Evolutionary conservation across 257 asterid genomes (phyloP).

Genomic region (Eustoma russellianum): DNA sequence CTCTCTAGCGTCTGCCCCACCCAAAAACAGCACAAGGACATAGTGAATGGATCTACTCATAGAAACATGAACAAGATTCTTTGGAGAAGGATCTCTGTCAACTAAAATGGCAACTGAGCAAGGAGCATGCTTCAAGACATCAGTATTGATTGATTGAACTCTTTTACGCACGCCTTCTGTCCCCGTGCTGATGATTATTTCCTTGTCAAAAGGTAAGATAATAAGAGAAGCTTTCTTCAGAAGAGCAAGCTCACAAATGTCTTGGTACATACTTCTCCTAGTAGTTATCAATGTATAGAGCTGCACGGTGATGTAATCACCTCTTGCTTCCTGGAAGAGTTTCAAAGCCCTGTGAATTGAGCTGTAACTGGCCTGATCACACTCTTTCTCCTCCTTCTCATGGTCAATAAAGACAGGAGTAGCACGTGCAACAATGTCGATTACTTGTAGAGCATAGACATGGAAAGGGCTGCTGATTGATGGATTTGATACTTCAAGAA

Average conservation of each 20-base stretch:
- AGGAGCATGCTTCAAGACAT: conserved; percentile 56
- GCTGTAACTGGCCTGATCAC: conserved; percentile 10
- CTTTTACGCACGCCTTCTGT: conserved; percentile 10
- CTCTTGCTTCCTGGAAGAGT: conserved; percentile 33
- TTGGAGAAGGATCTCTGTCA: conserved; percentile 19
- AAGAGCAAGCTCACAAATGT: conserved; percentile 66
- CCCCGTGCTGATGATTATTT: conserved; percentile 4
- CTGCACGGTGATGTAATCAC: conserved; percentile 27
- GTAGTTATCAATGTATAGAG: conserved; percentile 44
- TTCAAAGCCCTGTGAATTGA: conserved; percentile 41
- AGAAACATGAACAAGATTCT: conserved; percentile 5
- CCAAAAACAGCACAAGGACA: conserved; percentile 54
- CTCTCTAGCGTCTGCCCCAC: conserved; percentile 79
- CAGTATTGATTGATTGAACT: conserved; percentile 22
- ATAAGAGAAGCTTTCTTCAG: conserved; percentile 45
- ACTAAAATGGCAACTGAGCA: conserved; percentile 70
- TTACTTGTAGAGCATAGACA: conserved; percentile 42
- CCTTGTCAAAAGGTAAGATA: conserved; percentile 34
- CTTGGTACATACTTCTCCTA: conserved; percentile 56
- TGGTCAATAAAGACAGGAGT: conserved; percentile 56
- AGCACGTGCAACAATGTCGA: conserved; percentile 59
- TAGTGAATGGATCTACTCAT: conserved; percentile 17
- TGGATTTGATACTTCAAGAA: conserved; percentile 52
- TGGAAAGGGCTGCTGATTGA: conserved; percentile 31
- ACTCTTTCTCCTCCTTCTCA: conserved; percentile 15